phyloP scores from a whole-genome alignment of 1,284 basidiomycete species.

The Irpex rosettiformis region DNA sequence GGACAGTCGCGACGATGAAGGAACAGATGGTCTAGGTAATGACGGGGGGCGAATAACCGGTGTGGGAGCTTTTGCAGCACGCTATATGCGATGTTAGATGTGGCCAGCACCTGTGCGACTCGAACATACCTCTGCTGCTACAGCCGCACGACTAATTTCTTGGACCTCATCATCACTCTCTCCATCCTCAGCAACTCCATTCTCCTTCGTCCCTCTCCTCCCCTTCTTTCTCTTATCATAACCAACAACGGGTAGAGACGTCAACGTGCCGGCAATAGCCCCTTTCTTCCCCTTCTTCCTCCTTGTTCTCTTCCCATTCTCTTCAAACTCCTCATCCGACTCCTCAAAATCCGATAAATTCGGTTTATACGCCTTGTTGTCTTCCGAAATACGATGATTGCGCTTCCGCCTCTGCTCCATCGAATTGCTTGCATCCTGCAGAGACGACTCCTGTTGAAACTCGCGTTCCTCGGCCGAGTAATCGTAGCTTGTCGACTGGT shows the following conservation, averaged over 20 bases:
- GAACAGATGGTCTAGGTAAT: constrained; percentile 31
- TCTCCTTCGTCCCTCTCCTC: constrained; percentile 32
- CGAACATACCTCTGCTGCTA: constrained; percentile 6
- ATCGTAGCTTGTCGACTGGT: constrained; percentile 64
- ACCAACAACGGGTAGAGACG: constrained; percentile 59
- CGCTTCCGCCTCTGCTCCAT: constrained; percentile 33
- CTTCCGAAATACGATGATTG: constrained; percentile 55
- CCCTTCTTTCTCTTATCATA: constrained; percentile 53
- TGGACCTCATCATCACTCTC: constrained; percentile 41
- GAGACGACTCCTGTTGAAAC: constrained; percentile 30
- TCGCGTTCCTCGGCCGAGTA: constrained; percentile 73
- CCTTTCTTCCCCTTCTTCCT: constrained; percentile 49
- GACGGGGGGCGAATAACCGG: constrained; percentile 24
- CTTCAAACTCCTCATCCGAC: constrained; percentile 56
- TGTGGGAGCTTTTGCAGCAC: constrained; percentile 12
- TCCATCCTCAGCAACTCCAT: constrained; percentile 34
- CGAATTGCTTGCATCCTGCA: constrained; percentile 30
- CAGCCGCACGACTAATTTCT: constrained; percentile 2
- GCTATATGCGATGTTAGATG: background rate
- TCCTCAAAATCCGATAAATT: constrained; percentile 56
- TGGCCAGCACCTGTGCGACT: background rate
- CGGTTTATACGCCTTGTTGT: constrained; percentile 79
- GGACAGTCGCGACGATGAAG: constrained; percentile 28
- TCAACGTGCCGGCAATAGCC: constrained; percentile 50
- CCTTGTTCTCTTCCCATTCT: constrained; percentile 47